These are phyloP conservation scores for Penicillium mononematosum DNA, from an alignment of 495 filamentous ascomycete genomes.

Conservation along the genomic window DNA sequence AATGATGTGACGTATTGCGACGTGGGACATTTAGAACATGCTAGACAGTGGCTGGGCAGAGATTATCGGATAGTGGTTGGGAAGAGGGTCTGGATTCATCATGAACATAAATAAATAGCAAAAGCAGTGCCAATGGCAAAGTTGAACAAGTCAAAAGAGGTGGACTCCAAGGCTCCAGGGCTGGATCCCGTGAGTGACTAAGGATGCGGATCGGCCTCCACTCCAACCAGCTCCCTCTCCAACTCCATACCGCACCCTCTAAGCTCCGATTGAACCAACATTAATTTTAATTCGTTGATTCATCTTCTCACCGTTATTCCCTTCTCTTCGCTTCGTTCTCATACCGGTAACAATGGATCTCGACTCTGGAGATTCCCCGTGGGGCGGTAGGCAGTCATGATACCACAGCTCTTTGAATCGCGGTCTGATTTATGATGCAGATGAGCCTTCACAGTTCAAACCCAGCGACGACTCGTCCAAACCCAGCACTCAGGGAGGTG, in stretches of 20 bases:
- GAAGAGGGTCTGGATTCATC: not conserved
- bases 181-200: conserved; percentile 32
- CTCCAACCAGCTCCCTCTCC: conserved; percentile 29
- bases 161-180: not conserved
- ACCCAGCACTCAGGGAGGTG: conserved; percentile 29
- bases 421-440: conserved; percentile 35
- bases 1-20: conserved; percentile 24
- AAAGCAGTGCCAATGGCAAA: not conserved
- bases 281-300: conserved; percentile 11
- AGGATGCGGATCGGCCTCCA: conserved; percentile 37
- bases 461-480: conserved; percentile 32
- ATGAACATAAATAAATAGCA: not conserved
- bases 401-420: conserved; percentile 34
- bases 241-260: conserved; percentile 9
- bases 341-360: conserved; percentile 52
- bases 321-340: conserved; percentile 1
- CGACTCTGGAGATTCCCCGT: conserved; percentile 66
- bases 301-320: conserved; percentile 1
- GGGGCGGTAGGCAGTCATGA: conserved; percentile 59
- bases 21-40: not conserved
- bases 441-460: conserved; percentile 57
- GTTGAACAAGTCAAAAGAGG: conserved; percentile 2
- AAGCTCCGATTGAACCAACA: conserved; percentile 13
- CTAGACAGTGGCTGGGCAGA: not conserved
- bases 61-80: too few relatives aligned